Conservation (phyloP, 179 eudicot species). For the Nepenthes alata region DNA sequence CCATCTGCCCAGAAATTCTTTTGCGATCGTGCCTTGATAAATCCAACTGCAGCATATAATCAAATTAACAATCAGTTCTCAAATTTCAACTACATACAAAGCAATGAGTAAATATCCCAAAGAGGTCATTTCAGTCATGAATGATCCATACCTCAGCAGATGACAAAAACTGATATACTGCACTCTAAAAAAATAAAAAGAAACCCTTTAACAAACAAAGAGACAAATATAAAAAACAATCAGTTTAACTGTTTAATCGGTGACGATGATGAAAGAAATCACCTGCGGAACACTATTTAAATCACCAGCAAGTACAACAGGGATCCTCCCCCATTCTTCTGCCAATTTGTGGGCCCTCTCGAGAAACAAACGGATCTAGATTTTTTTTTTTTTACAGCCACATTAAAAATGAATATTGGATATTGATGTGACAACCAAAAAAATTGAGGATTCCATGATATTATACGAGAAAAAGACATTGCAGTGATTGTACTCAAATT, state of each 20-base stretch:
- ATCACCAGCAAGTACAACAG: conserved; percentile 77
- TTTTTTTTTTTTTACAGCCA: conserved; percentile 5
- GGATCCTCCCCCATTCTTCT: conserved; percentile 68
- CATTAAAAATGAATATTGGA: conserved; percentile 5
- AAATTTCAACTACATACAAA: background rate
- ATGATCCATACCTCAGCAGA: conserved; percentile 45
- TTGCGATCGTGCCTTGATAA: conserved; percentile 47
- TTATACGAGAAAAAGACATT: too few relatives aligned
- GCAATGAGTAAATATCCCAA: too few relatives aligned
- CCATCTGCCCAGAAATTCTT: conserved; percentile 46
- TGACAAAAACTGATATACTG: conserved; percentile 60
- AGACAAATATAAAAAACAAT: background rate
- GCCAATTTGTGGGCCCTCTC: conserved; percentile 65
- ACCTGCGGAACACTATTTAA: conserved; percentile 71
- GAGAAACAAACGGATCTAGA: conserved; percentile 62
- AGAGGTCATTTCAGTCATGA: background rate
- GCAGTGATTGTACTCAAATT: too few relatives aligned
- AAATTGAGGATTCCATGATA: too few relatives aligned
- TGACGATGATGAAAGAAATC: conserved; percentile 2
- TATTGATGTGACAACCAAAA: background rate
- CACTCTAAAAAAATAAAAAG: conserved; percentile 51
- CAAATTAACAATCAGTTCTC: background rate
- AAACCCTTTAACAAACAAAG: conserved; percentile 7
- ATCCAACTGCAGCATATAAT: conserved; percentile 49
- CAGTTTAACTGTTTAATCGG: background rate